phyloP scores from a whole-genome alignment of 2,329 filamentous ascomycete genomes.

The Catunica adiposa region DNA sequence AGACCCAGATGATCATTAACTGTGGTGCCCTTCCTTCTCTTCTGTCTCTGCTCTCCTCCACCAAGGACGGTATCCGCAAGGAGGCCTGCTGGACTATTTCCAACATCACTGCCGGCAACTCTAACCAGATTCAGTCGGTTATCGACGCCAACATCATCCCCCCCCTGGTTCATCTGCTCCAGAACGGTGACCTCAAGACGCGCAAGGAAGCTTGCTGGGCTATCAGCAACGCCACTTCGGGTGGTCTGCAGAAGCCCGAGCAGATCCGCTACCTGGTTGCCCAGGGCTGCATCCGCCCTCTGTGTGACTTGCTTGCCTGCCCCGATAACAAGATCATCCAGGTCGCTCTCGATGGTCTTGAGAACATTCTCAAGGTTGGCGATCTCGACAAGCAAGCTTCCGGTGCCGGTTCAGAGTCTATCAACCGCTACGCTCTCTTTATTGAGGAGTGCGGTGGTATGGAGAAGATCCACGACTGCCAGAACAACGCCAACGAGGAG shows the following conservation, averaged over 20 bases:
- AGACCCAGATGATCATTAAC: slow-evolving; percentile 99
- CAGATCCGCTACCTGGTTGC: slow-evolving; percentile 91
- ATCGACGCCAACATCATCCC: slow-evolving; percentile 95
- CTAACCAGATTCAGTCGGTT: slow-evolving; percentile 89
- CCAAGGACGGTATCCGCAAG: slow-evolving; percentile 97
- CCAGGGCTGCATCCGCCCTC: slow-evolving; percentile 90
- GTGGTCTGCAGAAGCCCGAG: slow-evolving; percentile 94
- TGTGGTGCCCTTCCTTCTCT: slow-evolving; percentile 83
- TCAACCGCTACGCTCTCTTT: slow-evolving; percentile 95
- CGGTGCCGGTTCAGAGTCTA: slow-evolving; percentile 54
- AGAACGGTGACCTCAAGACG: slow-evolving; percentile 96
- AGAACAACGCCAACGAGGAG: slow-evolving; percentile 99
- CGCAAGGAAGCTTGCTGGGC: slow-evolving; percentile 99
- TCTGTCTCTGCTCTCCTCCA: slow-evolving; percentile 85
- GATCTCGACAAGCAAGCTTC: slow-evolving; percentile 93
- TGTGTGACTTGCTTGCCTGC: slow-evolving; percentile 87
- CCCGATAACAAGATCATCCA: slow-evolving; percentile 99
- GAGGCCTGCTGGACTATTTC: slow-evolving; percentile 99
- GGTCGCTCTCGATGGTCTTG: slow-evolving; percentile 87
- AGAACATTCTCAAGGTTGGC: slow-evolving; percentile 99
- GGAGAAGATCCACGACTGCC: slow-evolving; percentile 99
- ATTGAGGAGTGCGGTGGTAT: slow-evolving; percentile 98
- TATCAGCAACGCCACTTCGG: slow-evolving; percentile 95
- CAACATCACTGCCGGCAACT: slow-evolving; percentile 97
- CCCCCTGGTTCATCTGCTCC: slow-evolving; percentile 85